Conservation (phyloP, 441 rosid species). For the Mallotus japonicus region DNA sequence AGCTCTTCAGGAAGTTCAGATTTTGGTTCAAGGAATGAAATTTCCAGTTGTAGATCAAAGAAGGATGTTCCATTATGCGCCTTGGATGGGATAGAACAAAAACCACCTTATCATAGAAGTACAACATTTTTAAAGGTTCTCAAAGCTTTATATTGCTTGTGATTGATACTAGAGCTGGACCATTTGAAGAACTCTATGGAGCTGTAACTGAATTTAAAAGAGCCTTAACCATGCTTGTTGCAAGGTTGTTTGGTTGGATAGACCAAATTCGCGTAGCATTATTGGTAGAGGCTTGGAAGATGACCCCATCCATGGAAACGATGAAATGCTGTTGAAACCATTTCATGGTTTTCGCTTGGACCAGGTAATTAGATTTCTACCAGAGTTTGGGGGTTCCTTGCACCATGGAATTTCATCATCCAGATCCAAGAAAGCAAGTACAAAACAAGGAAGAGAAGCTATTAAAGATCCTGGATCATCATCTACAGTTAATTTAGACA, state of each 20-base stretch:
- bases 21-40: conserved; percentile 30
- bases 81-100: conserved; percentile 40
- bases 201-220: conserved; percentile 46
- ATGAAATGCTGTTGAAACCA: conserved; percentile 49
- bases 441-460: neutral
- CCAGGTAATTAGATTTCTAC: conserved; percentile 45
- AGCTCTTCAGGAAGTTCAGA: conserved; percentile 46
- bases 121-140: conserved; percentile 13
- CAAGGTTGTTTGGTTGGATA: conserved; percentile 76
- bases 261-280: conserved; percentile 30
- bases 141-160: conserved; percentile 45
- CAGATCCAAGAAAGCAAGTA: conserved; percentile 17
- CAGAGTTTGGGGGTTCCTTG: conserved; percentile 49
- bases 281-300: conserved; percentile 13
- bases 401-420: conserved; percentile 14
- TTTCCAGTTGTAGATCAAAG: conserved; percentile 28
- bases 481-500: neutral
- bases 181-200: conserved; percentile 35
- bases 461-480: conserved; percentile 21
- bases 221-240: conserved; percentile 32
- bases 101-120: conserved; percentile 20
- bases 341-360: conserved; percentile 72
- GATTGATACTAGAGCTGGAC: conserved; percentile 58
- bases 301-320: conserved; percentile 27
- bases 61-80: conserved; percentile 45